A percentile compares a stretch with the other conserved stretches of the same genome.
Evolutionary conservation across 2,329 filamentous ascomycete species (phyloP).

Genomic region (Elsinoe ampelina): DNA sequence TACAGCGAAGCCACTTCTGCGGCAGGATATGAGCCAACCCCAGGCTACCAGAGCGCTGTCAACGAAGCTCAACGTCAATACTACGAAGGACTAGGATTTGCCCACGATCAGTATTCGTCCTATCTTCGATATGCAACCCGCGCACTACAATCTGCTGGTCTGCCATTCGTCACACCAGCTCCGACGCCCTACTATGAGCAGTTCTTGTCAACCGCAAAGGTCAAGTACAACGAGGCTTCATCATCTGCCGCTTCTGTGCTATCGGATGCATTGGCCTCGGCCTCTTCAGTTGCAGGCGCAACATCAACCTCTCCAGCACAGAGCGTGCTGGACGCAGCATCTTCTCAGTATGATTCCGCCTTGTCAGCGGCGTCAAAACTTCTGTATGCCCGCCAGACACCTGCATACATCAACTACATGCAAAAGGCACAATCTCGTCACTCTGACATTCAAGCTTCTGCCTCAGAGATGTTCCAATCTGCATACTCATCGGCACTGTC

Average conservation of each 20-base stretch:
- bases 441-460: conserved; percentile 26
- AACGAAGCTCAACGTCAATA: conserved; percentile 58
- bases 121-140: conserved; percentile 64
- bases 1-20: conserved; percentile 60
- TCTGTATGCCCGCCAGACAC: conserved; percentile 44
- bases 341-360: conserved; percentile 24
- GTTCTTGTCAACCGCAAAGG: conserved; percentile 55
- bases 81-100: conserved; percentile 68
- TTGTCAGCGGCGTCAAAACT: conserved; percentile 31
- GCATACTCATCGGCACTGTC: conserved; percentile 21
- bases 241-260: conserved; percentile 26
- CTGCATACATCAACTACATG: conserved; percentile 61
- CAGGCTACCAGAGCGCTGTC: conserved; percentile 45
- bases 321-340: conserved; percentile 23
- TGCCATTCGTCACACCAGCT: conserved; percentile 47
- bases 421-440: conserved; percentile 46
- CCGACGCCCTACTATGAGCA: conserved; percentile 57
- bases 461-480: conserved; percentile 23
- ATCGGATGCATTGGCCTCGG: conserved; percentile 19
- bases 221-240: conserved; percentile 27
- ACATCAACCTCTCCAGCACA: conserved; percentile 22
- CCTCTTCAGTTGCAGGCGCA: conserved; percentile 19
- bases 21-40: conserved; percentile 53
- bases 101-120: conserved; percentile 68
- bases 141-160: conserved; percentile 48